Evolutionary conservation across 495 filamentous ascomycete species (phyloP), one percentile per base, ranked within the genome.

Genomic region (Annulohypoxylon bovei): DNA sequence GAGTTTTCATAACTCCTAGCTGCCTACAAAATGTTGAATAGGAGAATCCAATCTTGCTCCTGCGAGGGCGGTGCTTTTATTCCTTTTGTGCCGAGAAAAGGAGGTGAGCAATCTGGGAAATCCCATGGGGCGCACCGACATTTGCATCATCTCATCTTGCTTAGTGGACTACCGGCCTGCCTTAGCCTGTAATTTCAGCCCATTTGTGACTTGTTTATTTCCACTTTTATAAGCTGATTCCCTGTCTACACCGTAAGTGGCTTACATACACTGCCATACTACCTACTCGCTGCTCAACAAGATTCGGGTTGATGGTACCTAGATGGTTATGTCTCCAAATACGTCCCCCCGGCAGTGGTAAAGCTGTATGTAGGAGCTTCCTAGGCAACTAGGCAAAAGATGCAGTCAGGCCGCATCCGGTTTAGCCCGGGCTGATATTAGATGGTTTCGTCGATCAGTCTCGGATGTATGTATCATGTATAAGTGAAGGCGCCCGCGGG

Each of bases 401-500:
- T 20, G 14, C 28, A 57, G 20, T 27, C 12, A 47, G 6, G 25
- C 40, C 53, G 30, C 18, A 16, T 55, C 27, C 57, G 40, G 49
- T 20, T 44, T 30, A 62, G 33, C 16, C 23, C 23, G 22, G 22
- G 39, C 30, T 55, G 39, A 47, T 35, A 14, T 57, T 37, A 55
- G 20, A 35, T 30, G 20, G 27, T 49, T 62, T 52, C 46, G 65
- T 32, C 30, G 57, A 62, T 42, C 25, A 54, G 61, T 37, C 18
- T 25, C 28, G 39, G 47, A 54, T 50, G 46, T 37, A 27, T 12
- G 14, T 61, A 44, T 56, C 22, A 62, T 35, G 57, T 68, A 68
- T 68, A 68, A 68, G 65, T 47, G 30, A 30, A 40, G 20, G 50
- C 52, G 28, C 28, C 65, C 57, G 39, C 65, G 16, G 18, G 23